Evolutionary conservation across 176 grass and related monocot genomes (phyloP).

Genomic region (Carex scoparia): DNA sequence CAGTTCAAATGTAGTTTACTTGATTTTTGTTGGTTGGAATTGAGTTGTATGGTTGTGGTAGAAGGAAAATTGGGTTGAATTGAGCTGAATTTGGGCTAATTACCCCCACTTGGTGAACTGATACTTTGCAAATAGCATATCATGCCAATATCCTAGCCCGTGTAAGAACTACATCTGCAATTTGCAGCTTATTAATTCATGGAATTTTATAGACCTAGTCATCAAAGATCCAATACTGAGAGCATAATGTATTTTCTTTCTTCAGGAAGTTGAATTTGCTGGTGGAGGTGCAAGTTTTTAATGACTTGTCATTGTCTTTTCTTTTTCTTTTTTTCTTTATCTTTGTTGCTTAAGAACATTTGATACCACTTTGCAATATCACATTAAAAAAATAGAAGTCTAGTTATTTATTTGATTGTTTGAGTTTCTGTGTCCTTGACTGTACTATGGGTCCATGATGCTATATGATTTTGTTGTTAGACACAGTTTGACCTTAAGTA

Average conservation of each 20-base stretch:
- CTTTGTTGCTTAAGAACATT: slow-evolving; percentile 13
- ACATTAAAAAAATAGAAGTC: slow-evolving; percentile 18
- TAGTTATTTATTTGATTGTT: slow-evolving; percentile 25
- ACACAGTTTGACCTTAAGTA: background rate
- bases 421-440: slow-evolving; percentile 2
- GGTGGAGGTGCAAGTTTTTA: slow-evolving; percentile 53
- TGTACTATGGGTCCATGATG: background rate
- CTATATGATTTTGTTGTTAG: slow-evolving; percentile 9
- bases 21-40: background rate
- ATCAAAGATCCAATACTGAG: background rate
- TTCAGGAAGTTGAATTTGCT: slow-evolving; percentile 93
- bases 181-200: background rate
- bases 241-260: background rate
- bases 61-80: background rate
- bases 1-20: background rate
- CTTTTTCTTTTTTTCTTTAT: background rate
- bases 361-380: slow-evolving; percentile 26
- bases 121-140: background rate
- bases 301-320: slow-evolving; percentile 1
- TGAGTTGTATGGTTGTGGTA: background rate
- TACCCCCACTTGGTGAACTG: background rate
- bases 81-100: background rate
- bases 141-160: background rate
- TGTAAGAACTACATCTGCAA: background rate
- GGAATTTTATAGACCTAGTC: background rate